These are phyloP conservation scores for Plasmodium inui DNA, from an alignment of 169 alveolate species.

Conservation along the genomic window DNA sequence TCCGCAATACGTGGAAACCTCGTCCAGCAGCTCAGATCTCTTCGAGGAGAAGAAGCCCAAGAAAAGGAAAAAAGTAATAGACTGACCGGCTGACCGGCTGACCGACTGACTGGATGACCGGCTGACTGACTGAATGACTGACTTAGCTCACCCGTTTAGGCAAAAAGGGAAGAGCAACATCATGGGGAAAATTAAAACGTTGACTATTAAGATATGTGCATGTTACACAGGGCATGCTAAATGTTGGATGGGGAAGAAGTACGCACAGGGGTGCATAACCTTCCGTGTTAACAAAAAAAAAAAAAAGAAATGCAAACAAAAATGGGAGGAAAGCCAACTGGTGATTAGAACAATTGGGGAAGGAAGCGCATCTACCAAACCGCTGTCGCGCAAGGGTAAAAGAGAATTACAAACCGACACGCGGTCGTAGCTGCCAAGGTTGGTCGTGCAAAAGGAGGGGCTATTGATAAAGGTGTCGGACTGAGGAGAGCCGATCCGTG, in stretches of 20 bases:
- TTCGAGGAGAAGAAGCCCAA: slow-evolving; percentile 64
- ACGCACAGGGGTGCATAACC: not conserved
- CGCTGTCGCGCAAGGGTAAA: not conserved
- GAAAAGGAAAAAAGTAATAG: slow-evolving; percentile 32
- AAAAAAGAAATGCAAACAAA: not conserved
- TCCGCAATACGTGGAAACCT: not conserved
- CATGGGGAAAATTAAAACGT: not conserved
- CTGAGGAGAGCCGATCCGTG: not conserved
- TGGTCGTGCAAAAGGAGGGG: not conserved
- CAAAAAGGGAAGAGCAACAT: not conserved
- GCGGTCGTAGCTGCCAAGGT: not conserved
- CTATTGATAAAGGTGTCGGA: not conserved
- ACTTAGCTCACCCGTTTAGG: not conserved
- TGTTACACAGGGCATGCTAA: not conserved
- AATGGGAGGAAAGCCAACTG: not conserved
- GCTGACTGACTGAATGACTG: too few relatives aligned
- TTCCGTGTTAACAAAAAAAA: not conserved
- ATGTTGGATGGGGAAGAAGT: not conserved
- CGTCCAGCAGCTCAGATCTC: slow-evolving; percentile 45
- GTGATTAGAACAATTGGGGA: not conserved
- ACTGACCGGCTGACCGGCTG: too few relatives aligned
- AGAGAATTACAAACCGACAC: not conserved
- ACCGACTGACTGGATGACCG: too few relatives aligned
- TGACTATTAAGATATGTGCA: not conserved
- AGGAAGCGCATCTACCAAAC: not conserved